Percentiles rank a stretch among this genome's conserved stretches.
Conservation (phyloP, 495 filamentous ascomycete species). For the Parathielavia hyrcaniae region DNA sequence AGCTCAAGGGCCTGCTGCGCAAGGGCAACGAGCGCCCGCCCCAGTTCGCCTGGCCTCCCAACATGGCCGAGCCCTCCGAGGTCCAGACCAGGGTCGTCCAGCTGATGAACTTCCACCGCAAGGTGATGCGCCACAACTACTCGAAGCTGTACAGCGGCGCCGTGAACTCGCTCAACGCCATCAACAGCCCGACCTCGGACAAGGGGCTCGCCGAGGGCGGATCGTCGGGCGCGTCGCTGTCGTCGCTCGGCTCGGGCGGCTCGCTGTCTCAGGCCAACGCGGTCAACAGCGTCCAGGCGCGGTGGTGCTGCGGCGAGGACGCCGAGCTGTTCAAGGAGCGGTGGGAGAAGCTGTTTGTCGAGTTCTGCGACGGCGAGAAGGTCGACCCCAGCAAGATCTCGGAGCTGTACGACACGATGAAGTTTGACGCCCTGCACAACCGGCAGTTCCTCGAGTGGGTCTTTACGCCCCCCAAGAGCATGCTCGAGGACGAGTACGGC, state of each 20-base stretch:
- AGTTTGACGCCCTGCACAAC: constrained; percentile 96
- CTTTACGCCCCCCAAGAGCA: constrained; percentile 71
- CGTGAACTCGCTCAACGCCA: constrained; percentile 52
- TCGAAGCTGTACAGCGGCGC: constrained; percentile 62
- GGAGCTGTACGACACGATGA: constrained; percentile 98
- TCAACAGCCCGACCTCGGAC: constrained; percentile 38
- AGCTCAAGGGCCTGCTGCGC: constrained; percentile 82
- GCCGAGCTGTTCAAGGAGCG: constrained; percentile 89
- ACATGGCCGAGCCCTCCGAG: constrained; percentile 85
- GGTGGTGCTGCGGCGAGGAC: constrained; percentile 97
- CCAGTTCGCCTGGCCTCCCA: constrained; percentile 96
- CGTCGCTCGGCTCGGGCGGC: constrained; percentile 35
- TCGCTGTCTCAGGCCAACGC: constrained; percentile 54
- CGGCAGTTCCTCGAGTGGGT: constrained; percentile 96
- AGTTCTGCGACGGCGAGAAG: constrained; percentile 95
- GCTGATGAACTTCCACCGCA: constrained; percentile 94
- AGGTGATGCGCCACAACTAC: constrained; percentile 90
- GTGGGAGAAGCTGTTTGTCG: constrained; percentile 96
- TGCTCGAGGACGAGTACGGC: constrained; percentile 58
- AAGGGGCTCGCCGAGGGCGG: constrained; percentile 25
- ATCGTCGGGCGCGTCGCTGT: constrained; percentile 17
- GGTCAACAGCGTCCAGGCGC: constrained; percentile 65
- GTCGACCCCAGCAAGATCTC: constrained; percentile 97
- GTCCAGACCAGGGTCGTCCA: constrained; percentile 88
- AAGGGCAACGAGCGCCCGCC: constrained; percentile 82